Base-by-base conservation (phyloP, 2,329 filamentous ascomycete genomes). In the Stemphylium vesicarium region DNA sequence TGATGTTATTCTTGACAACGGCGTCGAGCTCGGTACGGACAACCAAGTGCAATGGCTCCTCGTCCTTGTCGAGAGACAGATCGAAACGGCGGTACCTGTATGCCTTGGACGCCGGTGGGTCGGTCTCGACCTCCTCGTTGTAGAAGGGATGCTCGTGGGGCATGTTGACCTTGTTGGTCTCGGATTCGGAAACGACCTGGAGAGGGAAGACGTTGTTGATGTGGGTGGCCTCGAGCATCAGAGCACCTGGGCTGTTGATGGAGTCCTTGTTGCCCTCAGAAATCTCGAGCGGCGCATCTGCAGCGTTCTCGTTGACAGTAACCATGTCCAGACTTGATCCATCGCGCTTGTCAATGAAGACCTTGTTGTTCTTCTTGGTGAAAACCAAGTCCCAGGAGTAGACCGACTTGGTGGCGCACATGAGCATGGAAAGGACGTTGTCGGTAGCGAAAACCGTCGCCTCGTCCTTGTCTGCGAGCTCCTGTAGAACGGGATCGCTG, bases 141-240 rank as follows among this genome's bases (percentile, higher is more conserved):
- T 99, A 97, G 86, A 99, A 99, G 71, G 95, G 95, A 81, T 98
- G 97, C 75, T 90, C 88, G 80, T 96, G 84, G 56, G 86, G 73
- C 88, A 98, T 95, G 67, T 90, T 85, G 63, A 92, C 83, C 83
- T 95, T 96, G 75, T 86, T 81, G 60, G 81, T 84, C 62, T 92
- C 86, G 66, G 84, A 89, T 82, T 99, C 95, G 68, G 86, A 79
- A 64, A 99, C 93, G 46, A 96, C 92, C 82, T 99, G 95, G 78
- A 96, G 91, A 67, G 92, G 90, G 78, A 99, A 99, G 83, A 98
- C 96, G 85, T 98, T 95, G 86, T 99, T 99, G 85, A 99, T 99
- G 82, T 97, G 96, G 47, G 95, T 99, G 50, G 95, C 95, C 81
- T 99, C 95, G 78, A 97, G 89, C 72, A 96, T 94, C 53, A 99